Evolutionary conservation across 1,284 basidiomycete genomes (phyloP).

Genomic region (Vanrija humicola): DNA sequence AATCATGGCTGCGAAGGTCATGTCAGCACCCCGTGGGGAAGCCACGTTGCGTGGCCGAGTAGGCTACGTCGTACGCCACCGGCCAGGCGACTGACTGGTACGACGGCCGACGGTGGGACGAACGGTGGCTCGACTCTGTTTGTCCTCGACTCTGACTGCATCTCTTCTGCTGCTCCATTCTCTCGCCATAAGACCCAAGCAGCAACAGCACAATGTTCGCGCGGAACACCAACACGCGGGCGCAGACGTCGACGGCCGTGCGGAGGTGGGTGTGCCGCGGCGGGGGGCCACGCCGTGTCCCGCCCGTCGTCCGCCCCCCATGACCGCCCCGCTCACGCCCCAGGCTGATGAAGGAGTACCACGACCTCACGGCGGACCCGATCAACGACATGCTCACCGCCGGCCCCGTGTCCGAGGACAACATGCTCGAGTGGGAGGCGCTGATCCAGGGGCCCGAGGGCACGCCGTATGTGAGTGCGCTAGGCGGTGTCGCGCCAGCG

Average conservation of each 20-base stretch:
- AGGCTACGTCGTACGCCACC: neutral
- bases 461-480: slow-evolving; percentile 78
- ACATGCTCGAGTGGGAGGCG: slow-evolving; percentile 98
- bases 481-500: neutral
- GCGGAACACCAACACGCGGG: slow-evolving; percentile 28
- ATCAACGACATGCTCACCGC: slow-evolving; percentile 79
- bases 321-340: neutral
- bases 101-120: no score
- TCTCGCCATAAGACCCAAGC: neutral
- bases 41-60: neutral
- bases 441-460: slow-evolving; percentile 94
- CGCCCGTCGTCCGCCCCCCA: neutral
- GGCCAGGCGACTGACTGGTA: no score
- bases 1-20: neutral
- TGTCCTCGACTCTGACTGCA: neutral
- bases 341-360: slow-evolving; percentile 88
- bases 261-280: slow-evolving; percentile 30
- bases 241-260: slow-evolving; percentile 45
- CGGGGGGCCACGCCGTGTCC: no score
- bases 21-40: neutral
- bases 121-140: no score
- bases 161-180: neutral
- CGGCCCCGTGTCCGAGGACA: slow-evolving; percentile 81
- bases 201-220: slow-evolving; percentile 29
- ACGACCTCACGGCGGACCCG: slow-evolving; percentile 65